Conservation (phyloP, 768 basidiomycete genomes). For the Suillus tomentosus region DNA sequence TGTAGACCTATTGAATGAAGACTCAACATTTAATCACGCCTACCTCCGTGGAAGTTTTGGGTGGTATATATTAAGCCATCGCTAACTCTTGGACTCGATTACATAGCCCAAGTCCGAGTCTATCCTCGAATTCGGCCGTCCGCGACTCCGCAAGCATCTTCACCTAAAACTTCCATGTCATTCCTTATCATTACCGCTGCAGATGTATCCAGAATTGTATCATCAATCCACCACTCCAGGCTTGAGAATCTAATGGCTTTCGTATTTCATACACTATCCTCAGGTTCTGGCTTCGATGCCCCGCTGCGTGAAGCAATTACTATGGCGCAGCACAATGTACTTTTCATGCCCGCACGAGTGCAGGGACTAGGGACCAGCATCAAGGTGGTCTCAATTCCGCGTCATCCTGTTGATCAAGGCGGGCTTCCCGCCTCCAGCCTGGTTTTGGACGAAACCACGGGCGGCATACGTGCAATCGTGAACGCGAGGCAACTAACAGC, state of each 20-base stretch:
- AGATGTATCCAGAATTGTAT: slow-evolving; percentile 56
- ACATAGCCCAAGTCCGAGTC: too few species aligned
- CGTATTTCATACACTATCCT: slow-evolving; percentile 55
- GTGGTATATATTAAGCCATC: too few species aligned
- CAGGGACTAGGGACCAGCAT: slow-evolving; percentile 56
- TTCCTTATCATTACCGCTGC: slow-evolving; percentile 61
- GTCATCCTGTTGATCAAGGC: slow-evolving; percentile 35
- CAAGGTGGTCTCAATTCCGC: slow-evolving; percentile 83
- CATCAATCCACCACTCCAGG: slow-evolving; percentile 45
- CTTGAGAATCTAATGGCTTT: slow-evolving; percentile 58
- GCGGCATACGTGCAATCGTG: slow-evolving; percentile 70
- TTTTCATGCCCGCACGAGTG: slow-evolving; percentile 86
- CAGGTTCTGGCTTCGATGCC: slow-evolving; percentile 22
- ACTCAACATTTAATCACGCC: too few species aligned
- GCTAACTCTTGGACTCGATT: too few species aligned
- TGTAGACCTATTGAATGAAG: too few species aligned
- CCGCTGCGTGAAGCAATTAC: slow-evolving; percentile 65
- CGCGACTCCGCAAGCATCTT: not conserved
- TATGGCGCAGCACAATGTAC: slow-evolving; percentile 54
- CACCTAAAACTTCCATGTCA: slow-evolving; percentile 30
- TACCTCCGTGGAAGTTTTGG: too few species aligned
- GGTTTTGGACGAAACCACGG: slow-evolving; percentile 70
- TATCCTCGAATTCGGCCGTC: too few species aligned
- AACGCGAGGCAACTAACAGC: slow-evolving; percentile 82
- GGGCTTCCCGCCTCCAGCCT: slow-evolving; percentile 81